Base-by-base conservation (phyloP, 2,329 filamentous ascomycete species). In the Capronia americana region DNA sequence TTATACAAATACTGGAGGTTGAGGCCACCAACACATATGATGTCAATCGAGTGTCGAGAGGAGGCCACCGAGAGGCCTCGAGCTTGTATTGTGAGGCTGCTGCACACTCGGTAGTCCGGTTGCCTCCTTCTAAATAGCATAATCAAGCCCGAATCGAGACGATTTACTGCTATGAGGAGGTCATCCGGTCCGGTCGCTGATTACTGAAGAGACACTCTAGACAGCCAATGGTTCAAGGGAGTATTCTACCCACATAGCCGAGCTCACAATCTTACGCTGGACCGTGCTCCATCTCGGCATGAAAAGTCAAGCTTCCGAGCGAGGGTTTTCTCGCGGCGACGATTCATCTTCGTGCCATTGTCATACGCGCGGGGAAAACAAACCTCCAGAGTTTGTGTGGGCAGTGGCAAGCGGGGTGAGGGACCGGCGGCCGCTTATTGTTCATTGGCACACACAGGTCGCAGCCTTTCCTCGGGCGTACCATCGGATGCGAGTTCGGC, bases 401-500 rank as follows among this genome's bases (percentile, higher is more conserved):
- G 48, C n/a, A 17, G 48, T 20, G 23, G 8, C 23, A 24, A 26
- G 46, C n/a, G 46, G 46, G 46, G 46, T 50, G 46, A 50, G 11
- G 23, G 46, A 4, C 23, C 12, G 46, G 6, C n/a, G 46, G 46
- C n/a, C 20, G 11, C 2, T 8, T 11, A 34, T 34, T 26, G 8
- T 24, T 26, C 11, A 51, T 51, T 51, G 48, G 23, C 2, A 7
- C 20, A 14, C 14, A n/a, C 14, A n/a, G 38, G 10, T 51, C 48
- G 10, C 48, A 51, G 48, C 48, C 48, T 51, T 24, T n/a, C 48
- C 10, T 14, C 48, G 48, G 23, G 4, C 20, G 23, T 17, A 12
- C 17, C 17, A n/a, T 48, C 44, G 44, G 44, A n/a, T 48, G 44
- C 20, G 44, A 48, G 44, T 23, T 48, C 44, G 44, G 44, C 44